These are phyloP conservation scores for Thraustochytrium aureum DNA, from an alignment of 352 stramenopile genomes.

Conservation along the genomic window DNA sequence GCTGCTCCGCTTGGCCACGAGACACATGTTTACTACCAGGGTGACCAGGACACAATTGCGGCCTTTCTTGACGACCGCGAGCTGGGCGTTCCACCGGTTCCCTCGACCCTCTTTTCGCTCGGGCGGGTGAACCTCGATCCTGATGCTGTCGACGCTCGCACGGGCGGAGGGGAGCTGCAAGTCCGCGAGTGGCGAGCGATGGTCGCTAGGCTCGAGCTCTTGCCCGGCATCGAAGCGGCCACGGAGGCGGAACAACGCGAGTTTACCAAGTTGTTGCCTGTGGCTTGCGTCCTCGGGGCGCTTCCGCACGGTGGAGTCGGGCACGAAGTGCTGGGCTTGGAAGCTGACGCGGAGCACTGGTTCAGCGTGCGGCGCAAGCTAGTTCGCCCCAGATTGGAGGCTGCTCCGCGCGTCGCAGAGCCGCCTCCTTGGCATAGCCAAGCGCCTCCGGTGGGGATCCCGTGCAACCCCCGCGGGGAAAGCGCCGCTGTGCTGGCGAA, in stretches of 20 bases:
- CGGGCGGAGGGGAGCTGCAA: neutral
- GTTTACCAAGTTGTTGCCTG: neutral
- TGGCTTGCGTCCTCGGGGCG: neutral
- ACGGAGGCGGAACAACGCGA: neutral
- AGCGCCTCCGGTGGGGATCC: too few relatives aligned
- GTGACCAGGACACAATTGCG: constrained; percentile 5
- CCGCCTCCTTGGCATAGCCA: too few relatives aligned
- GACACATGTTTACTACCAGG: constrained; percentile 10
- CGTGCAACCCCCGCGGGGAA: too few relatives aligned
- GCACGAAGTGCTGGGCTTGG: too few relatives aligned
- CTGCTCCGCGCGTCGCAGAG: too few relatives aligned
- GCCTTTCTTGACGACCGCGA: constrained; percentile 16
- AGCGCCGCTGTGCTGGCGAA: too few relatives aligned
- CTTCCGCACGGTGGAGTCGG: too few relatives aligned
- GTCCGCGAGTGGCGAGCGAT: neutral
- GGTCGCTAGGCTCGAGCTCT: neutral
- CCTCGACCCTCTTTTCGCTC: neutral
- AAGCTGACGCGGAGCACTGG: too few relatives aligned
- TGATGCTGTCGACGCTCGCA: neutral
- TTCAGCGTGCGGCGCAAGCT: too few relatives aligned
- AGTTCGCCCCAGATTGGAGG: too few relatives aligned
- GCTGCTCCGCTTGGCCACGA: constrained; percentile 12
- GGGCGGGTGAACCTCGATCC: neutral
- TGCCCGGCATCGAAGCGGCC: neutral
- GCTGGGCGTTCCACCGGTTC: neutral